Evolutionary conservation across 2,329 filamentous ascomycete species (phyloP).

Genomic region (Sporothrix humicola): DNA sequence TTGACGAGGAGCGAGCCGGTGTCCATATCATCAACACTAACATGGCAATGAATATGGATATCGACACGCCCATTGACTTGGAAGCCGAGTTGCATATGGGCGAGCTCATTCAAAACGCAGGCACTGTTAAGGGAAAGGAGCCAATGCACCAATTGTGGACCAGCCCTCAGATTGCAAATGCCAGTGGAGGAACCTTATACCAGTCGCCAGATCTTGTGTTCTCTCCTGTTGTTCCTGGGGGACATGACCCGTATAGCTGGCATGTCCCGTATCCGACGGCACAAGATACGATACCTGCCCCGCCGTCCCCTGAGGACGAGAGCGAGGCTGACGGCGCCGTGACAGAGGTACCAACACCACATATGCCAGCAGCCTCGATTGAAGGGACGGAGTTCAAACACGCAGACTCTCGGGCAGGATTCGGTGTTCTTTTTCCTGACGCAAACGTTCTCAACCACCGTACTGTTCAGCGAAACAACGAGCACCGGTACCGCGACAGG

Average conservation of each 20-base stretch:
- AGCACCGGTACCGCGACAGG: slow-evolving; percentile 51
- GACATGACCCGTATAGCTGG: slow-evolving; percentile 47
- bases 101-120: neutral
- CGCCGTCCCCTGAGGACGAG: slow-evolving; percentile 29
- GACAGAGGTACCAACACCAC: slow-evolving; percentile 30
- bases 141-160: slow-evolving; percentile 33
- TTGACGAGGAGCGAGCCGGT: neutral
- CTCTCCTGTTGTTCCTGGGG: neutral
- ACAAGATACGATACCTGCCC: slow-evolving; percentile 40
- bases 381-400: neutral
- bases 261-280: slow-evolving; percentile 42
- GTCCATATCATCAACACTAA: slow-evolving; percentile 11
- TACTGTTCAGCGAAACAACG: slow-evolving; percentile 49
- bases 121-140: slow-evolving; percentile 21
- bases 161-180: slow-evolving; percentile 41
- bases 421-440: neutral
- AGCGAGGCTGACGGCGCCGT: slow-evolving; percentile 31
- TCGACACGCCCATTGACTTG: neutral
- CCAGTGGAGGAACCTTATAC: neutral
- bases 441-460: slow-evolving; percentile 43
- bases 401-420: neutral
- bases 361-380: neutral
- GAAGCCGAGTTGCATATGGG: neutral
- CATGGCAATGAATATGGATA: slow-evolving; percentile 14
- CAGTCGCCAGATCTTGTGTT: slow-evolving; percentile 12